Base-by-base conservation (phyloP, 148 eudicot genomes). In the Chenopodium berlandieri region DNA sequence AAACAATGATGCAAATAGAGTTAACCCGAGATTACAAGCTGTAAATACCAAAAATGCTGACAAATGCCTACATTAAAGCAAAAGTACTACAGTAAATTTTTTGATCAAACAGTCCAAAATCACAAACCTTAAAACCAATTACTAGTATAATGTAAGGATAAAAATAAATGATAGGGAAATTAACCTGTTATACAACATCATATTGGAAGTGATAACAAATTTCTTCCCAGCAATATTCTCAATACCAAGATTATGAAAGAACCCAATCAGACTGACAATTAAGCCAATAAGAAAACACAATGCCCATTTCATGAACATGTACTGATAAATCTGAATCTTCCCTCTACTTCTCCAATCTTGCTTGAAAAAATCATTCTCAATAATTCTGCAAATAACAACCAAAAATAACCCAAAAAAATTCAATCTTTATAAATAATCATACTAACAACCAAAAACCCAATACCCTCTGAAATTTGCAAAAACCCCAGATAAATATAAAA, bases 161-260 rank as follows among this genome's bases (percentile, higher is more conserved):
- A 73, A 73, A 54, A 58, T 8, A 20, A 23, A 23, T 66, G 62
- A n/a, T 63, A 30, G 32, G 65, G 78, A 83, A 10, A 40, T 56
- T 68, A 63, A 93, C 98, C 80, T 86, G 78, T 80, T 83, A 32
- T 82, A 83, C 46, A 88, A 71, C 97, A 95, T 95, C 94, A 95
- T 78, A 71, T 91, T 84, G 72, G 99, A 95, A 56, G 97, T 93
- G 87, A 94, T 81, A n/a, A 95, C 98, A 63, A 94, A 95, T 81
- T 95, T 95, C 34, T 81, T 34, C 46, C 99, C 99, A 20, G 99
- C 94, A 17, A 95, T 82, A 78, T 95, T 95, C 84, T 95, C 99
- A 47, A 95, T 89, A 19, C 91, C 91, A 16, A 92, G 90, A 76
- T 95, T 95, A 77, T 83, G 89, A 86, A 88, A 85, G 89, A 94